Conservation (phyloP, 2,329 filamentous ascomycete species). For the Blastomyces emzantsi region DNA sequence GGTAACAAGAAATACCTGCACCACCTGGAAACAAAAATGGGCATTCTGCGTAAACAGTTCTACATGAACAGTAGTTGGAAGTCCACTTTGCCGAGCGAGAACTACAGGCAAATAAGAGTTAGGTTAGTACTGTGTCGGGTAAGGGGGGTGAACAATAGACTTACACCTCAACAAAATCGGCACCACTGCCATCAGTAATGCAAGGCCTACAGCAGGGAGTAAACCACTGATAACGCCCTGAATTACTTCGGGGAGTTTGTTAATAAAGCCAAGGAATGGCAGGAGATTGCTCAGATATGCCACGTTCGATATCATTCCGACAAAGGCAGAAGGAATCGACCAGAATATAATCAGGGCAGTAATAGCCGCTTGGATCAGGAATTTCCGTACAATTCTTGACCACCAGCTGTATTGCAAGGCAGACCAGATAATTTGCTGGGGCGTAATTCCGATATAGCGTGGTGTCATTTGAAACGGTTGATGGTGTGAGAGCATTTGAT, state of each 20-base stretch:
- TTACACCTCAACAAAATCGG: slow-evolving; percentile 69
- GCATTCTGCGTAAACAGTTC: slow-evolving; percentile 85
- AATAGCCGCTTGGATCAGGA: slow-evolving; percentile 61
- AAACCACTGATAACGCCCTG: slow-evolving; percentile 77
- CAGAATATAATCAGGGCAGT: slow-evolving; percentile 79
- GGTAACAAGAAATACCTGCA: slow-evolving; percentile 84
- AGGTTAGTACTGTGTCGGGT: slow-evolving; percentile 13
- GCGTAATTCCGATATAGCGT: slow-evolving; percentile 74
- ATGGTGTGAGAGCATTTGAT: slow-evolving; percentile 76
- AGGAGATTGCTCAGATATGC: slow-evolving; percentile 48
- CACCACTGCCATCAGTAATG: slow-evolving; percentile 77
- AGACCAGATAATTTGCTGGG: slow-evolving; percentile 80
- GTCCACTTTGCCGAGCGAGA: slow-evolving; percentile 68
- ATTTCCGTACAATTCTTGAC: slow-evolving; percentile 65
- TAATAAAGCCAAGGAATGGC: slow-evolving; percentile 64
- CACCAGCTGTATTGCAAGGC: slow-evolving; percentile 75
- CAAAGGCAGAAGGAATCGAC: slow-evolving; percentile 63
- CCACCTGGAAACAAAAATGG: slow-evolving; percentile 64
- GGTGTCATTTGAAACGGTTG: slow-evolving; percentile 79
- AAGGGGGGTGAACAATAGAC: slow-evolving; percentile 21
- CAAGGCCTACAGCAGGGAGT: slow-evolving; percentile 67
- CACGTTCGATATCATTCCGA: slow-evolving; percentile 83
- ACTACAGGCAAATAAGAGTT: slow-evolving; percentile 37
- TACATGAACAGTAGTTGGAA: slow-evolving; percentile 67
- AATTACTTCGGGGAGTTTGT: slow-evolving; percentile 58